Evolutionary conservation across 1,139 yeast genomes (phyloP), one percentile per base, ranked within the genome.

Genomic region (Taphrina populina): DNA sequence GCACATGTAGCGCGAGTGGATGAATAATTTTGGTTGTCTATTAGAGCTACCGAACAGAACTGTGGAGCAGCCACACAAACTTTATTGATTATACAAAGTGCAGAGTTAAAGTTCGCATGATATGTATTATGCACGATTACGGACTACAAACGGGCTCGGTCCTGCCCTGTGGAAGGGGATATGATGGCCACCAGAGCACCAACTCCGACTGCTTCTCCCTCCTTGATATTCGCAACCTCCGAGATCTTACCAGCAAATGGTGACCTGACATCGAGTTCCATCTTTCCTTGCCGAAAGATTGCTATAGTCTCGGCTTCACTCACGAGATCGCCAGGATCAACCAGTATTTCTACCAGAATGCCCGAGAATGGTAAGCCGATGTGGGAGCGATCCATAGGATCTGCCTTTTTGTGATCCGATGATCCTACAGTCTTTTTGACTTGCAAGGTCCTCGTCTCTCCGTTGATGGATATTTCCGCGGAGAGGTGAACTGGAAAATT

Each of bases 201-300:
- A 26, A 95, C 88, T 60, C 90, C 96, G 39, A 90, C 95, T 86
- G 90, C 86, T 67, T 90, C 96, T 64, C 97, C 97, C 66, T 87
- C 87, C 61, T 76, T 76, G 69, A 49, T n/a, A 2, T 86, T 95
- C 60, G 82, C 73, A 44, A 92, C 76, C 72, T 87, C 86, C 52
- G 81, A 71, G 17, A 92, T 92, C 67, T 79, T 86, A 64, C 97
- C 97, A 7, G 72, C 75, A 52, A 70, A 76, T 2, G 95, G 78
- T 15, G 96, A 81, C 59, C 72, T 75, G 39, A 90, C 95, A 51
- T 82, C 79, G 96, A 92, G 88, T 70, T 92, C 98, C 0, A 98
- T 92, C 75, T 92, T 92, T 97, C 92, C 92, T 55, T 97, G 97
- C 70, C 92, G 97, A 58, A 92, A 87, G 54, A 92, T 88, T 61